Base-by-base conservation (phyloP, 2,329 filamentous ascomycete genomes). In the Colletotrichum lentis region DNA sequence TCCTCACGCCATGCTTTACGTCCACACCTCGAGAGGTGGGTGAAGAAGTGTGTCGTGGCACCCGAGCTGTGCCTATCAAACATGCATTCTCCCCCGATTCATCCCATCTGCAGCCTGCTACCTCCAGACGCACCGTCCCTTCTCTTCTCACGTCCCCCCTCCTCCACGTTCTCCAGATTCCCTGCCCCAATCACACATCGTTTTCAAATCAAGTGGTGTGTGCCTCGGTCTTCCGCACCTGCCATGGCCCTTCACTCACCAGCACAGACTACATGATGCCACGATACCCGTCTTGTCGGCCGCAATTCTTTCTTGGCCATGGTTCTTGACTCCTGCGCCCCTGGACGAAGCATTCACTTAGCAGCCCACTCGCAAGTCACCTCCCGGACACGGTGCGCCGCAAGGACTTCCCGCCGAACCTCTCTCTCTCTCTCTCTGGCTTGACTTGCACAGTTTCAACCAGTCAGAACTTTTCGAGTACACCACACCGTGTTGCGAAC, bases 121-220 rank as follows among this genome's bases (percentile, higher is more conserved):
- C 16, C 46, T 47, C 27, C 49, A 22, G 18, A 57, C 7, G 44
- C 52, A 56, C 59, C 31, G 31, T 46, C 46, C 54, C 64, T 46
- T 52, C 27, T 35, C 31, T 31, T 31, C 8, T 31, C 31, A 31
- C 31, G 31, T 31, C 10, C 7, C 27, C 22, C 41, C 16, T 50
- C 49, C 41, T 41, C 47, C 44, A 57, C 18, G 41, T 64, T 64
- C 60, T 59, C 54, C 60, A 67, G 64, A 53, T 67, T 63, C 22
- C 27, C 37, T 47, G 16, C 27, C n/a, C 64, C 64, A 67, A 67
- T 59, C 64, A 59, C 14, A 44, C 37, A 16, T 22, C 27, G 16
- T 22, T 24, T 39, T 11, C 14, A 43, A 14, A 62, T 55, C 31
- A 31, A 50, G 31, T 41, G 24, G 35, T 39, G 63, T 39, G 27